A percentile compares a stretch with the other conserved stretches of the same genome.
phyloP scores from a whole-genome alignment of 192 early-diverging fungal genomes.

The Rhizophlyctis rosea region DNA sequence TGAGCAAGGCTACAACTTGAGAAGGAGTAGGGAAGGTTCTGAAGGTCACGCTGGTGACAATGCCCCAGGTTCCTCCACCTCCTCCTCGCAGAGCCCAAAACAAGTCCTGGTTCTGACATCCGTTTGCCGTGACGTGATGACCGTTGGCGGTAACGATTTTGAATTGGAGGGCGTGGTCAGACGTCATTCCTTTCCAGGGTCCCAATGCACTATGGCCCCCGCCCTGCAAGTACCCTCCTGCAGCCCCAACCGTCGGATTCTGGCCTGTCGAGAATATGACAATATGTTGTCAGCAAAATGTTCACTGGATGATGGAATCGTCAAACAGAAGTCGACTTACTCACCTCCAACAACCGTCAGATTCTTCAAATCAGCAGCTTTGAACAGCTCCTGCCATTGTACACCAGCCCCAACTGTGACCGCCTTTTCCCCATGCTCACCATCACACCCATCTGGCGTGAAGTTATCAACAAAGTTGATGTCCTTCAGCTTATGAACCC shows the following conservation, averaged over 20 bases:
- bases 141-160: conserved; percentile 53
- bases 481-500: conserved; percentile 40
- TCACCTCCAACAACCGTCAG: conserved; percentile 47
- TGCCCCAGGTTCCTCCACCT: conserved; percentile 35
- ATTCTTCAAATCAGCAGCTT: conserved; percentile 30
- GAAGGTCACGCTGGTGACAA: too few relatives aligned
- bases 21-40: neutral
- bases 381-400: conserved; percentile 31
- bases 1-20: neutral
- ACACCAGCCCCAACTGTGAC: conserved; percentile 44
- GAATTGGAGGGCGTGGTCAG: conserved; percentile 50
- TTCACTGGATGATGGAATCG: too few relatives aligned
- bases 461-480: conserved; percentile 19
- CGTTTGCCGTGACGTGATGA: conserved; percentile 32
- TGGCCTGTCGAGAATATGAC: too few relatives aligned
- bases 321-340: too few relatives aligned
- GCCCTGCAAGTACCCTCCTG: conserved; percentile 40
- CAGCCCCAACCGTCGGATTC: conserved; percentile 43
- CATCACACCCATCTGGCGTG: neutral
- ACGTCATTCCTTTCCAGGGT: conserved; percentile 28
- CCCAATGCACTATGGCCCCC: conserved; percentile 21
- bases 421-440: conserved; percentile 1
- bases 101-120: conserved; percentile 40
- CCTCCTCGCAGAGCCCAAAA: conserved; percentile 64
- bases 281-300: too few relatives aligned